These are phyloP conservation scores for Miscanthus lutarioriparius DNA, from an alignment of 176 grass and related monocot genomes.

Conservation along the genomic window DNA sequence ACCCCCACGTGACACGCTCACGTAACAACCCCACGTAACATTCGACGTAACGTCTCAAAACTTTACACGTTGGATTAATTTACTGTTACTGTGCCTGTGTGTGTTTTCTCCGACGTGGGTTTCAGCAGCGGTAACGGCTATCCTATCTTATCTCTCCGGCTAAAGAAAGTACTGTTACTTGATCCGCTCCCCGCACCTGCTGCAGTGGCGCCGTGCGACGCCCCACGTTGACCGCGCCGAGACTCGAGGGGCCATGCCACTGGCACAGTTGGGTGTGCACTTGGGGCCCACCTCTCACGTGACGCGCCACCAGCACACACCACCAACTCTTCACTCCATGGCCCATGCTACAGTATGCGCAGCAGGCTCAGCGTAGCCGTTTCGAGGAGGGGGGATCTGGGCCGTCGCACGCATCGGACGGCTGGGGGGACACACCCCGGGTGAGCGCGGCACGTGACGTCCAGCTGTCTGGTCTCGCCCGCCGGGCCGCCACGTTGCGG, in stretches of 20 bases:
- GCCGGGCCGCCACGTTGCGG: slow-evolving; percentile 14
- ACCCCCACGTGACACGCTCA: too few relatives aligned
- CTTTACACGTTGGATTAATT: too few relatives aligned
- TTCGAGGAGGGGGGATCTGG: background rate
- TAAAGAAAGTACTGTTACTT: slow-evolving; percentile 46
- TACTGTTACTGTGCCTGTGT: background rate
- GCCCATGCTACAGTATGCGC: background rate
- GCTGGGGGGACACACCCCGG: rapidly evolving
- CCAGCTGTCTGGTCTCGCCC: slow-evolving; percentile 12
- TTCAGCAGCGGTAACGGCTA: slow-evolving; percentile 22
- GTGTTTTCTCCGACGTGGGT: background rate
- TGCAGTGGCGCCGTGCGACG: background rate
- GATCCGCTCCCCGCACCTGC: background rate
- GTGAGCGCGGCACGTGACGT: background rate
- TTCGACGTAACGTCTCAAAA: too few relatives aligned
- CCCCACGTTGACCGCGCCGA: slow-evolving; percentile 52
- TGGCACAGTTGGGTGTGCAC: background rate
- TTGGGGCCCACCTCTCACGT: slow-evolving; percentile 15
- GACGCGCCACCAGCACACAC: background rate
- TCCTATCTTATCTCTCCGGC: background rate
- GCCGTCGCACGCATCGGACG: slow-evolving; percentile 34
- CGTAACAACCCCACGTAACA: too few relatives aligned
- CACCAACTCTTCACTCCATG: background rate
- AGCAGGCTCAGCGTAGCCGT: background rate
- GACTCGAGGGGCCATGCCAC: background rate